Evolutionary conservation across 768 basidiomycete species (phyloP), one percentile per base, ranked within the genome.

Genomic region (Crucibulum laeve): DNA sequence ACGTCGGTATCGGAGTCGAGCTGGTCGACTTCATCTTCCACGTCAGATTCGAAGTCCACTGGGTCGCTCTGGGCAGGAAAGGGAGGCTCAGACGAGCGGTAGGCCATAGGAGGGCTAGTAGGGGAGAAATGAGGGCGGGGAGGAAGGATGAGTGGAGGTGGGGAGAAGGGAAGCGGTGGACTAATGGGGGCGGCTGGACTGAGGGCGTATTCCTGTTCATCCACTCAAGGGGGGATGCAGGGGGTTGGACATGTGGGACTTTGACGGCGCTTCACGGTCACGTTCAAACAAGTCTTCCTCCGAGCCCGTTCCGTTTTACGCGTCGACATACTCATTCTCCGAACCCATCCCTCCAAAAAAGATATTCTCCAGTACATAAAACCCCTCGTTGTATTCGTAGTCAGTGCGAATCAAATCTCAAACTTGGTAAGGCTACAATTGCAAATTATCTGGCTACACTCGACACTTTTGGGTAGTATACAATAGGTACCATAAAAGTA

Each of bases 11-110:
- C 79, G 6, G 80, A 80, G 58, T 76, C 78, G 21, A 85, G 76
- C 56, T 85, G 73, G 67, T 84, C 82, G 50, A 80, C 70, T 55
- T 83, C 82, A 38, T 80, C 79, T 49, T 82, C 79, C 22, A 64
- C 64, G 42, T 80, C 79, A 18, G 70, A 68, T 25, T 74, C 70
- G 30, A 64, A 52, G 26, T 57, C 52, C n/a, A 53, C 35, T 13
- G 45, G 17, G 37, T 57, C 51, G 35, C 47, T 43, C 32, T 44
- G 45, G 11, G 45, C 44, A 37, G 43, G 42, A 40, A 43, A 42
- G 19, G 44, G 32, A 22, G 35, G 37, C 13, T 45, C 44, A 25
- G 32, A 22, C 11, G 25, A 15, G 37, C 18, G 36, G 7, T 32
- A 45, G 23, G 19, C 13, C 42, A 43, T 42, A 35, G 25, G n/a